Conservation (phyloP, 2,329 filamentous ascomycete species). For the Aspergillus uvarum region DNA sequence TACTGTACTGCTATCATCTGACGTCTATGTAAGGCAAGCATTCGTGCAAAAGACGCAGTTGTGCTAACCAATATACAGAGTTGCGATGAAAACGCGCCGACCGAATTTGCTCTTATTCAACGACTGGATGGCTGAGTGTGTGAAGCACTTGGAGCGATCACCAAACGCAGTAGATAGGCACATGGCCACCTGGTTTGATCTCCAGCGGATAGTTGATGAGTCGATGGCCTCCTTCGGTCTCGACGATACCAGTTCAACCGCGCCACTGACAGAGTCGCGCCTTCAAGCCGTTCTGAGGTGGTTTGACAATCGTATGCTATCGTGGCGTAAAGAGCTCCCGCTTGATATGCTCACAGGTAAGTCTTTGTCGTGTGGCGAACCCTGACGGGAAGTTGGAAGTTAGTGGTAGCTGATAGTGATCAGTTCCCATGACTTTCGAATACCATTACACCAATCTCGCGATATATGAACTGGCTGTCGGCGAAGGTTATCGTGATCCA, state of each 20-base stretch:
- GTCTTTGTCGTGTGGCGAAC: background rate
- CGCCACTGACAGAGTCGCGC: constrained; percentile 33
- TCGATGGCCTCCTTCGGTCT: constrained; percentile 37
- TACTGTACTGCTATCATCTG: constrained; percentile 36
- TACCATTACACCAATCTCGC: constrained; percentile 17
- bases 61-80: constrained; percentile 21
- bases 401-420: background rate
- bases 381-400: background rate
- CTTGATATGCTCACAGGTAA: constrained; percentile 33
- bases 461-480: constrained; percentile 15
- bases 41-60: background rate
- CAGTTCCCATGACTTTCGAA: constrained; percentile 20
- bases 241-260: constrained; percentile 35
- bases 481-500: constrained; percentile 35
- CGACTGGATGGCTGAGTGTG: constrained; percentile 38
- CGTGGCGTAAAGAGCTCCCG: constrained; percentile 32
- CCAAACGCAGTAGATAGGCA: constrained; percentile 32
- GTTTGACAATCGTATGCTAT: constrained; percentile 38
- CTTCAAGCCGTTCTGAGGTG: constrained; percentile 36
- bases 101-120: constrained; percentile 38
- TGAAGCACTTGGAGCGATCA: constrained; percentile 31
- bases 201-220: constrained; percentile 37
- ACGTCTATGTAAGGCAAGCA: constrained; percentile 28
- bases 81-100: constrained; percentile 39
- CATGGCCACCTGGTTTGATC: constrained; percentile 35